phyloP scores from a whole-genome alignment of 108 stramenopile species.

The Skeletonema menzelii region DNA sequence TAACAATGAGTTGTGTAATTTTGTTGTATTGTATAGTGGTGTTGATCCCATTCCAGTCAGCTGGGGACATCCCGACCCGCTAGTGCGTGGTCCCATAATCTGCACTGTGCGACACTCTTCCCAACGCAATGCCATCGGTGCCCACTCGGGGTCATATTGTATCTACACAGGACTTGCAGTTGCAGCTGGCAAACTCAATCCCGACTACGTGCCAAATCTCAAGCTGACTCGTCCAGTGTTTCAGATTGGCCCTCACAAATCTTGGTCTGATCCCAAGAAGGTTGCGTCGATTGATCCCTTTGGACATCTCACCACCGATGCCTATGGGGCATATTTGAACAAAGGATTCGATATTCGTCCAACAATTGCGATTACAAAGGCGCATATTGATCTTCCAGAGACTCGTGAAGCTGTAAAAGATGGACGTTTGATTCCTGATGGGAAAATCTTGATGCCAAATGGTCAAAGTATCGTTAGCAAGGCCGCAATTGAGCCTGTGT shows the following conservation, averaged over 20 bases:
- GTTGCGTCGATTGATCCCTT: slow-evolving; percentile 96
- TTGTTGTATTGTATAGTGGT: too few species aligned
- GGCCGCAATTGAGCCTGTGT: slow-evolving; percentile 99
- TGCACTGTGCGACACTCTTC: slow-evolving; percentile 90
- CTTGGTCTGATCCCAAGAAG: slow-evolving; percentile 95
- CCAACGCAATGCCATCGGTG: slow-evolving; percentile 98
- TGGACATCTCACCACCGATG: slow-evolving; percentile 87
- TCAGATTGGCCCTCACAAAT: slow-evolving; percentile 92
- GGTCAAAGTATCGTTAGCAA: slow-evolving; percentile 96
- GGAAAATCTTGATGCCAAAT: slow-evolving; percentile 82
- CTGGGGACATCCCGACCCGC: slow-evolving; percentile 92
- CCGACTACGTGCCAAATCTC: slow-evolving; percentile 93
- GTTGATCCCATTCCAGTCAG: slow-evolving; percentile 90
- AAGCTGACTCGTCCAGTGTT: slow-evolving; percentile 91
- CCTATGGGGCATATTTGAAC: slow-evolving; percentile 84
- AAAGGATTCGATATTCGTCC: slow-evolving; percentile 99
- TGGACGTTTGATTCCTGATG: slow-evolving; percentile 91
- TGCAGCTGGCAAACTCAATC: slow-evolving; percentile 93
- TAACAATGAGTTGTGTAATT: too few species aligned
- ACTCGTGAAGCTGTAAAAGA: slow-evolving; percentile 88
- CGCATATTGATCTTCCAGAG: slow-evolving; percentile 98
- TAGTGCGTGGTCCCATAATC: slow-evolving; percentile 91
- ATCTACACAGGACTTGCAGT: slow-evolving; percentile 98
- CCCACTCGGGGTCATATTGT: slow-evolving; percentile 95
- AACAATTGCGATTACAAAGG: slow-evolving; percentile 99